phyloP scores from a whole-genome alignment of 1,284 basidiomycete species.

The Cystobasidiaceae sp. region DNA sequence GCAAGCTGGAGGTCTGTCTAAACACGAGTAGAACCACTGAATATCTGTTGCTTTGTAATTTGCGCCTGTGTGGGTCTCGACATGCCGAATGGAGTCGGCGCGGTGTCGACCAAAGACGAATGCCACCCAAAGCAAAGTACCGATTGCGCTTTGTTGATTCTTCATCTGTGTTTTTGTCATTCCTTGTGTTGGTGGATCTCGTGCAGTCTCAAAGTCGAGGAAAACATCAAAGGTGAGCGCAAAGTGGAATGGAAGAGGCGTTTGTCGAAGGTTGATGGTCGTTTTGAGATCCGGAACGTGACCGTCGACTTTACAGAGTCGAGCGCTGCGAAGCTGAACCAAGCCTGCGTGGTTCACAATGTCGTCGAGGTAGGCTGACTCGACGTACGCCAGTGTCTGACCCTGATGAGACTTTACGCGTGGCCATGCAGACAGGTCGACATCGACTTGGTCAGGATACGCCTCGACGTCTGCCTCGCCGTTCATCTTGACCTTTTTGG shows the following conservation, averaged over 20 bases:
- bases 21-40: slow-evolving; percentile 24
- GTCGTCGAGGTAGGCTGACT: too few relatives aligned
- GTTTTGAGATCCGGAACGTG: too few relatives aligned
- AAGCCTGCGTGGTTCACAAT: too few relatives aligned
- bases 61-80: neutral
- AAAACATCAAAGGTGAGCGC: neutral
- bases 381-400: too few relatives aligned
- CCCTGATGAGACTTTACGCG: neutral
- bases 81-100: neutral
- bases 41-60: neutral
- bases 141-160: neutral
- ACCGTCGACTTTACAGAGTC: too few relatives aligned
- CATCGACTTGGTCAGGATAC: neutral
- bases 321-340: too few relatives aligned
- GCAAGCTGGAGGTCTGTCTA: slow-evolving; percentile 1
- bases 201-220: neutral
- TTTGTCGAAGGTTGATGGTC: too few relatives aligned
- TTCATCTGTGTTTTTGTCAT: neutral
- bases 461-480: neutral
- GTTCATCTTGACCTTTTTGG: neutral
- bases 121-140: neutral
- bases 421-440: neutral
- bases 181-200: neutral
- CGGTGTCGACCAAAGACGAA: neutral
- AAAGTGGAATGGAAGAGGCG: too few relatives aligned